These are phyloP conservation scores for Papiliotrema nemorosa DNA, from an alignment of 1,284 basidiomycete species.

Conservation along the genomic window DNA sequence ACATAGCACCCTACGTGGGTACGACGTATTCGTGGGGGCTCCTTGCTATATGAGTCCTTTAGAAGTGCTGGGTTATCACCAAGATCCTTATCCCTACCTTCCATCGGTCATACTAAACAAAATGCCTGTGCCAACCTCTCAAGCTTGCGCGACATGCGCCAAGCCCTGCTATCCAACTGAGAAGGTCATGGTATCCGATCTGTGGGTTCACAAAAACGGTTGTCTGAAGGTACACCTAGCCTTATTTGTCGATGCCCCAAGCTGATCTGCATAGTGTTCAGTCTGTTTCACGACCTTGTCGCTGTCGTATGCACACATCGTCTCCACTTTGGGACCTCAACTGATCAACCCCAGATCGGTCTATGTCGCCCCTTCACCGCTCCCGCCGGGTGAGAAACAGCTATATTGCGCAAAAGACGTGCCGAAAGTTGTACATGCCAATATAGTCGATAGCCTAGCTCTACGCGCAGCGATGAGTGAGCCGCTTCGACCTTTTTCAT, in stretches of 20 bases:
- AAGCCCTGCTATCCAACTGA: constrained; percentile 20
- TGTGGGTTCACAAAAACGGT: constrained; percentile 16
- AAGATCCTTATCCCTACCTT: too few species aligned
- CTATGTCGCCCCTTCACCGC: constrained; percentile 13
- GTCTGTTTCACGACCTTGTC: constrained; percentile 18
- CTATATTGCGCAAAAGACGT: constrained; percentile 20
- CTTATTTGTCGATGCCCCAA: constrained; percentile 1
- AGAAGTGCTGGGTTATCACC: too few species aligned
- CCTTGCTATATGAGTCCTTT: too few species aligned
- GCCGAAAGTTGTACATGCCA: constrained; percentile 16
- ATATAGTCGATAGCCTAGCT: constrained; percentile 17
- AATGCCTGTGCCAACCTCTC: background rate
- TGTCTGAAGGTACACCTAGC: constrained; percentile 24
- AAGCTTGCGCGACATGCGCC: constrained; percentile 8
- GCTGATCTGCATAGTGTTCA: constrained; percentile 9
- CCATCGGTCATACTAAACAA: background rate
- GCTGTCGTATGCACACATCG: constrained; percentile 1
- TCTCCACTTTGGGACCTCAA: too few species aligned
- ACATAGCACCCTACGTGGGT: too few species aligned
- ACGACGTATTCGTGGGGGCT: too few species aligned
- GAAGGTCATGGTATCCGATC: constrained; percentile 14
- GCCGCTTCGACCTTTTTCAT: background rate
- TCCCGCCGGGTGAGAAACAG: constrained; percentile 6
- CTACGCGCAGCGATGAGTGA: constrained; percentile 16
- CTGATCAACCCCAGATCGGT: constrained; percentile 13